A percentile compares a stretch with the other conserved stretches of the same genome.
Evolutionary conservation across 108 stramenopile genomes (phyloP).

Genomic region (Cyclostephanos invisitatus): DNA sequence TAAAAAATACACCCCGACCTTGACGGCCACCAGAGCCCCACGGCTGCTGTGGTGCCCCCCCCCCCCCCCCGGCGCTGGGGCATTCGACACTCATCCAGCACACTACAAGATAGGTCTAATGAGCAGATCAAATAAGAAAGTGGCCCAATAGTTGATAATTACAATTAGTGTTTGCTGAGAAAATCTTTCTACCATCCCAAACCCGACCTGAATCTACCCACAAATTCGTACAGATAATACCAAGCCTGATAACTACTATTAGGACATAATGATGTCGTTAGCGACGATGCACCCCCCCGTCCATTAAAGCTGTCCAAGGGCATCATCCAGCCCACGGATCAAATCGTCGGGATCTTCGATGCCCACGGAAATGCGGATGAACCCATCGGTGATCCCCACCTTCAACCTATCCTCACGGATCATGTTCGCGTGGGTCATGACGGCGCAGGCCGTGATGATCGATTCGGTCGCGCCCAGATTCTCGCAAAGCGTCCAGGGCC

Average conservation of each 20-base stretch:
- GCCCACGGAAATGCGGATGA: constrained; percentile 82
- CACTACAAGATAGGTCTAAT: too few relatives aligned
- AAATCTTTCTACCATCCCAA: too few relatives aligned
- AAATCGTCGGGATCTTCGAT: constrained; percentile 81
- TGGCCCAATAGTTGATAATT: background rate
- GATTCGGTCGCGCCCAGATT: constrained; percentile 82
- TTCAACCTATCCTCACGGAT: constrained; percentile 70
- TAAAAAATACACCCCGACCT: too few relatives aligned
- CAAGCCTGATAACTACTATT: background rate
- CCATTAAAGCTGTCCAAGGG: constrained; percentile 63
- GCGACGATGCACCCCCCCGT: background rate
- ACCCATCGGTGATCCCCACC: constrained; percentile 85
- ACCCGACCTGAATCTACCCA: background rate
- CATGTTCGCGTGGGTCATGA: constrained; percentile 90
- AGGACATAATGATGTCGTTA: background rate
- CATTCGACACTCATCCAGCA: too few relatives aligned
- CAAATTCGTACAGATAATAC: background rate
- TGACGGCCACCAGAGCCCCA: too few relatives aligned
- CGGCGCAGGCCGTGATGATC: constrained; percentile 81
- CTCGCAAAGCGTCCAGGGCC: constrained; percentile 83
- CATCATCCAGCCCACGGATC: constrained; percentile 68
- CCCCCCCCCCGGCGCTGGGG: too few relatives aligned
- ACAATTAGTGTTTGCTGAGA: too few relatives aligned
- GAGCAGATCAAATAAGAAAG: background rate
- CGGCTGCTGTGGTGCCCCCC: too few relatives aligned